A percentile compares a stretch with the other conserved stretches of the same genome.
Conservation (phyloP, 176 grass and related monocot genomes). For the Raddia distichophylla region DNA sequence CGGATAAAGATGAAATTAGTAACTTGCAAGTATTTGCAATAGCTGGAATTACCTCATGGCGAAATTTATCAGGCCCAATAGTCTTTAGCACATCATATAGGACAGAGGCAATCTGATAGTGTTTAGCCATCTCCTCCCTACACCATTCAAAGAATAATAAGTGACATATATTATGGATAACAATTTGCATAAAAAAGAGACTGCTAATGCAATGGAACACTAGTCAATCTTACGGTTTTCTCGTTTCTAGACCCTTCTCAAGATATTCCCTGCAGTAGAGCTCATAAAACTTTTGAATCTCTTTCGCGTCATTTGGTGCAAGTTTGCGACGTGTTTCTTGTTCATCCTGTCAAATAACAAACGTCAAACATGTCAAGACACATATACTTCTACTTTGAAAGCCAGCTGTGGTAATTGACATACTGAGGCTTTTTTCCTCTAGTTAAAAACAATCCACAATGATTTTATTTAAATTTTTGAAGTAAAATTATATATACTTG, state of each 20-base stretch:
- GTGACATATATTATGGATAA: constrained; percentile 32
- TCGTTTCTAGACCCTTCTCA: constrained; percentile 38
- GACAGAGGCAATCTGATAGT: constrained; percentile 76
- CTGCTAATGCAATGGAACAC: neutral
- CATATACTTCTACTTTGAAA: neutral
- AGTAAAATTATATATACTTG: neutral
- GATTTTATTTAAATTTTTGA: neutral
- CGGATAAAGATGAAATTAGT: neutral
- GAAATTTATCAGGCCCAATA: constrained; percentile 47
- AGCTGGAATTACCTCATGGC: constrained; percentile 34
- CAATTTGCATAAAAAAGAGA: constrained; percentile 10
- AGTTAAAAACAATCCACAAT: neutral
- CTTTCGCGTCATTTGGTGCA: constrained; percentile 58
- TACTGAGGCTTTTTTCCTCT: neutral
- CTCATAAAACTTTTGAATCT: constrained; percentile 78
- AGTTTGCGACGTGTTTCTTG: constrained; percentile 43
- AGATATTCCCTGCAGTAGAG: constrained; percentile 58
- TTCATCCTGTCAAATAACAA: constrained; percentile 68
- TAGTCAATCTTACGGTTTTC: constrained; percentile 63
- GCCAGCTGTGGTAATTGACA: neutral
- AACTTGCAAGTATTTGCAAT: neutral
- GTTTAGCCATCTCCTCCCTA: constrained; percentile 81
- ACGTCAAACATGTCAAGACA: neutral
- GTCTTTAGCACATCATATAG: constrained; percentile 87
- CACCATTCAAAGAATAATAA: constrained; percentile 23